Conservation (phyloP, 2,329 filamentous ascomycete genomes). For the Neofusicoccum laricinum region DNA sequence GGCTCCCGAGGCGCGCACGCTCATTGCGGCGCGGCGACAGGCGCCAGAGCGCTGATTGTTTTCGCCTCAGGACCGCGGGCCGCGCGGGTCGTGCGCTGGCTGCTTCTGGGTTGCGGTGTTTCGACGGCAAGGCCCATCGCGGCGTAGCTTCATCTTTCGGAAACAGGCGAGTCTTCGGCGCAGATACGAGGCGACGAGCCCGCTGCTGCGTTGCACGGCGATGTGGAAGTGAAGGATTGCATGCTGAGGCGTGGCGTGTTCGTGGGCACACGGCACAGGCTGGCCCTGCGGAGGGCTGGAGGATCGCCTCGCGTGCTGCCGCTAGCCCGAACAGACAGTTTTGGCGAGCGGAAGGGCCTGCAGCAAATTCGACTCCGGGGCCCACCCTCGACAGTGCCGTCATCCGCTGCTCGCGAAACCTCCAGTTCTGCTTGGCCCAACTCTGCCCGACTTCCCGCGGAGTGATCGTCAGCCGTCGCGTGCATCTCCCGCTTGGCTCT, state of each 20-base stretch:
- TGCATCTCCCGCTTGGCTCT: no score
- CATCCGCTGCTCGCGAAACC: background rate
- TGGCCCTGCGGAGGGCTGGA: background rate
- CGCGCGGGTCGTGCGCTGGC: background rate
- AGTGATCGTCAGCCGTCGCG: no score
- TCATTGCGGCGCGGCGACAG: background rate
- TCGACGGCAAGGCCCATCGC: background rate
- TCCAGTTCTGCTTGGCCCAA: background rate
- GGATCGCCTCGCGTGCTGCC: background rate
- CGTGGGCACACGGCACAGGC: constrained; percentile 1
- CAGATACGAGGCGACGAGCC: no score
- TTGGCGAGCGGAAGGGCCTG: background rate
- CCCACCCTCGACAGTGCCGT: background rate
- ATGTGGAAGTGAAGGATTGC: background rate
- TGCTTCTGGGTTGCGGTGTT: background rate
- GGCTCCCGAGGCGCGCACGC: background rate
- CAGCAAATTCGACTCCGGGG: background rate
- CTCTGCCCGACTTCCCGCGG: no score
- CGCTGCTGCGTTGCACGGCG: no score
- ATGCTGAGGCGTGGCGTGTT: background rate
- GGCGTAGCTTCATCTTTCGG: background rate
- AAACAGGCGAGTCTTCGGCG: background rate
- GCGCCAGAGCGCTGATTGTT: background rate
- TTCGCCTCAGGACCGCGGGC: background rate
- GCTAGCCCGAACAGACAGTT: background rate